Evolutionary conservation across 345 rosid species (phyloP), one percentile per base, ranked within the genome.

Genomic region (Moricandia arvensis): DNA sequence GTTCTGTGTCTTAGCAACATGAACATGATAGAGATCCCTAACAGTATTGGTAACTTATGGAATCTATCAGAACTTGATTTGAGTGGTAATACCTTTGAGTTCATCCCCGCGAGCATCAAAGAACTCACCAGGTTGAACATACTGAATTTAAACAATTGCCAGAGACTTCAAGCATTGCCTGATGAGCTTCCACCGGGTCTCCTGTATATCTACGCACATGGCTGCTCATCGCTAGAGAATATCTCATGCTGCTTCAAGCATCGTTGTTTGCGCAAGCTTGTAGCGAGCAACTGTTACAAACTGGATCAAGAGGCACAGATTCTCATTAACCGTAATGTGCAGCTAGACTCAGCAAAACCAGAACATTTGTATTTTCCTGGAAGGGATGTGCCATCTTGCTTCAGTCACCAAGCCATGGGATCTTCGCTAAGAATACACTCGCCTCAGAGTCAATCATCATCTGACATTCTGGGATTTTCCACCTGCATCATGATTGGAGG

Each of bases 261-360:
- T 2, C 26, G 9, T 62, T 54, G 60, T 54, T 35, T 76, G 12
- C 59, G 12, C 30, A 63, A 63, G 34, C 75, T 76, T 63, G 80
- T 76, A 63, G 80, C 75, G 6, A 76, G 75, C 37, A 69, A 76
- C 59, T 76, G 80, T 76, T 63, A 54, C 64, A 76, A 76, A 30
- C 26, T 76, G 69, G 66, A 69, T 69, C 66, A 63, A 63, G 75
- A 26, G 5, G 75, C 70, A 4, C 71, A 17, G 49, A 63, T 69
- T 69, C 80, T 76, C 34, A 26, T 69, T 69, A 70, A 38, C 18
- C 75, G 65, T 26, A 76, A 63, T 64, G 63, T 63, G 75, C 4
- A 41, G 59, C 70, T 76, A 18, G 21, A 55, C 59, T 38, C 80
- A 8, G 70, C 69, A 21, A 76, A 63, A 31, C 66, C 80, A 30